A percentile compares a stretch with the other conserved stretches of the same genome.
Conservation (phyloP, 495 filamentous ascomycete species). For the Penicillium manginii region DNA sequence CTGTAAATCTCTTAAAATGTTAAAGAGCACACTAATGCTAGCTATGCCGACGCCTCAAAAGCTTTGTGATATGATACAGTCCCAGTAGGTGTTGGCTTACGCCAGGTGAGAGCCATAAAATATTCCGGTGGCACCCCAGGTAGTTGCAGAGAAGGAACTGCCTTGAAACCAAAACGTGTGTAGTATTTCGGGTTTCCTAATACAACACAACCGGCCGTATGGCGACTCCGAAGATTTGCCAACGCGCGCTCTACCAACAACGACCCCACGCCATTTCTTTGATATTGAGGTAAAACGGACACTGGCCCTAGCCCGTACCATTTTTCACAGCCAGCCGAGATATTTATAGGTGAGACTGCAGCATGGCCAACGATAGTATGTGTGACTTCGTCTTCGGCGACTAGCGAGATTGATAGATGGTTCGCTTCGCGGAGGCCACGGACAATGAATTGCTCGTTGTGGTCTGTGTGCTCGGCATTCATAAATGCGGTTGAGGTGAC, state of each 20-base stretch:
- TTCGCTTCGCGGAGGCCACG: conserved; percentile 4
- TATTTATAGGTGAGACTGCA: conserved; percentile 4
- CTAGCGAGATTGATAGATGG: conserved; percentile 10
- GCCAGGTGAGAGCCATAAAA: conserved; percentile 7
- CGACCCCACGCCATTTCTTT: conserved; percentile 6
- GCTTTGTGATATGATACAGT: conserved; percentile 6
- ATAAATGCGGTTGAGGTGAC: conserved; percentile 8
- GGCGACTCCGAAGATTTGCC: background rate
- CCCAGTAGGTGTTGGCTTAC: conserved; percentile 7
- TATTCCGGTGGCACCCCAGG: conserved; percentile 3
- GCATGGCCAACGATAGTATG: conserved; percentile 1
- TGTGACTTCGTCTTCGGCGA: conserved; percentile 7
- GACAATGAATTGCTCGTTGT: conserved; percentile 9
- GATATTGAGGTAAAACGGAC: conserved; percentile 4
- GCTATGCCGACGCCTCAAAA: conserved; percentile 9
- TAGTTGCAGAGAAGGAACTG: conserved; percentile 6
- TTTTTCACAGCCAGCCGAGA: conserved; percentile 1
- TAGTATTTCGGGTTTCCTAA: conserved; percentile 6
- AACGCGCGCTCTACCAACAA: background rate
- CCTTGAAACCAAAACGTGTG: conserved; percentile 3
- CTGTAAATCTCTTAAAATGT: too few species aligned
- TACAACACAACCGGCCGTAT: conserved; percentile 7
- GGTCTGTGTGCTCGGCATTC: conserved; percentile 7
- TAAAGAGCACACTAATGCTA: too few species aligned
- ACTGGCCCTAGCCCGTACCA: conserved; percentile 7